These are phyloP conservation scores for Rauvolfia tetraphylla DNA, from an alignment of 257 asterid species.

Conservation along the genomic window DNA sequence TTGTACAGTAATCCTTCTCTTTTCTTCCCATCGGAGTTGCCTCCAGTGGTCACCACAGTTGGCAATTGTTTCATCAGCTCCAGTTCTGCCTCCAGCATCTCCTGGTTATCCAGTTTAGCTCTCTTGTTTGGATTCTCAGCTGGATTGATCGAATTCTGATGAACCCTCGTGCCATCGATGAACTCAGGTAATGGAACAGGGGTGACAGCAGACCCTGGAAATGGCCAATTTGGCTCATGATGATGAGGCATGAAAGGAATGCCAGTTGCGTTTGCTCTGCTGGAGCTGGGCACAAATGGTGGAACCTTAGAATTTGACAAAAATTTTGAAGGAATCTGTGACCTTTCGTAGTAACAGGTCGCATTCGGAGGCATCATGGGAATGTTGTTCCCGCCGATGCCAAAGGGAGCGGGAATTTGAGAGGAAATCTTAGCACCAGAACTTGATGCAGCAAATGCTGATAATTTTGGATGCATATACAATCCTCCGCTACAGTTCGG, in stretches of 20 bases:
- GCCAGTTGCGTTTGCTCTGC: background rate
- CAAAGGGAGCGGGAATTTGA: background rate
- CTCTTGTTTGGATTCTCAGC: background rate
- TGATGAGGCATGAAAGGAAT: background rate
- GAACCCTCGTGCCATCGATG: background rate
- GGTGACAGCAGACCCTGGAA: background rate
- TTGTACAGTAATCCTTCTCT: conserved; percentile 18
- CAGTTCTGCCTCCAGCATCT: background rate
- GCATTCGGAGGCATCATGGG: background rate
- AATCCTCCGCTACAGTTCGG: background rate
- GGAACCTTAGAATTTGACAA: background rate
- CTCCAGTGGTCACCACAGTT: conserved; percentile 14
- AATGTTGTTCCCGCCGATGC: background rate
- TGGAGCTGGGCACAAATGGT: background rate
- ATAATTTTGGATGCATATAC: background rate
- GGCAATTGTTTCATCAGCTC: conserved; percentile 10
- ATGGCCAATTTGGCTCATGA: background rate
- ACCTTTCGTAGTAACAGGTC: background rate
- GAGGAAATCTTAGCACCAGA: background rate
- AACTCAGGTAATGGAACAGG: background rate
- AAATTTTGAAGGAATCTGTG: background rate
- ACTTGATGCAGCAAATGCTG: background rate
- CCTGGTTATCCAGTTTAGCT: background rate
- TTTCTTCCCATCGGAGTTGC: conserved; percentile 13
- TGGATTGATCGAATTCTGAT: background rate